phyloP scores from a whole-genome alignment of 176 grass and related monocot genomes.

The Lolium rigidum region DNA sequence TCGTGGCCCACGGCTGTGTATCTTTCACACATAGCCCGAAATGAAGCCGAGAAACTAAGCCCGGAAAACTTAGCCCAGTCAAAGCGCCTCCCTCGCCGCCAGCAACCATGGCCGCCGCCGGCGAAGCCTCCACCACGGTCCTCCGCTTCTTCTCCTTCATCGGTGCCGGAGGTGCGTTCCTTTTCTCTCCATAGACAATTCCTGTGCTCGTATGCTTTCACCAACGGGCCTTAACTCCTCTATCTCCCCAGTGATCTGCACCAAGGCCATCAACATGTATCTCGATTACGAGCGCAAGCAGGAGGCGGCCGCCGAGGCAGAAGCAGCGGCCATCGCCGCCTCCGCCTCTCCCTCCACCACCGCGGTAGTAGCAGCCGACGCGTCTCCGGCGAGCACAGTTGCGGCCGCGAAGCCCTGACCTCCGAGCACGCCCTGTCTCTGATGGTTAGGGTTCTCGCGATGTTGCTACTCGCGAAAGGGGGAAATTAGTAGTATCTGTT shows the following conservation, averaged over 20 bases:
- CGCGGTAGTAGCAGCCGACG: slow-evolving; percentile 29
- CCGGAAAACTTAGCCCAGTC: slow-evolving; percentile 17
- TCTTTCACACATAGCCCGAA: neutral
- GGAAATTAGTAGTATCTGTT: neutral
- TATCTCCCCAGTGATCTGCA: slow-evolving; percentile 73
- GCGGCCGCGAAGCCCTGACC: slow-evolving; percentile 66
- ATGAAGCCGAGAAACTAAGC: neutral
- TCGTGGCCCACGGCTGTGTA: neutral
- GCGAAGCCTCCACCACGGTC: slow-evolving; percentile 81
- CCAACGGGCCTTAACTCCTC: neutral
- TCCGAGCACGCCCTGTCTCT: neutral
- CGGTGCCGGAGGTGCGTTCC: slow-evolving; percentile 68
- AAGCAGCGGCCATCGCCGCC: slow-evolving; percentile 19
- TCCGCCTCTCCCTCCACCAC: slow-evolving; percentile 28
- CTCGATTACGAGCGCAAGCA: slow-evolving; percentile 74
- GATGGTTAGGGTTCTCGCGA: slow-evolving; percentile 51
- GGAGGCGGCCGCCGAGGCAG: slow-evolving; percentile 48
- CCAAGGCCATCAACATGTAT: slow-evolving; percentile 91
- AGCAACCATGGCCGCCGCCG: slow-evolving; percentile 43
- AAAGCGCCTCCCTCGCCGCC: slow-evolving; percentile 1
- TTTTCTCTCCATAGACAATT: neutral
- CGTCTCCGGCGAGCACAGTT: slow-evolving; percentile 40
- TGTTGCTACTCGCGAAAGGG: slow-evolving; percentile 23
- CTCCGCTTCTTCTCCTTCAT: slow-evolving; percentile 86
- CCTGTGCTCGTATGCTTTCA: neutral